Evolutionary conservation across 345 rosid genomes (phyloP).

Genomic region (Pistacia integerrima): DNA sequence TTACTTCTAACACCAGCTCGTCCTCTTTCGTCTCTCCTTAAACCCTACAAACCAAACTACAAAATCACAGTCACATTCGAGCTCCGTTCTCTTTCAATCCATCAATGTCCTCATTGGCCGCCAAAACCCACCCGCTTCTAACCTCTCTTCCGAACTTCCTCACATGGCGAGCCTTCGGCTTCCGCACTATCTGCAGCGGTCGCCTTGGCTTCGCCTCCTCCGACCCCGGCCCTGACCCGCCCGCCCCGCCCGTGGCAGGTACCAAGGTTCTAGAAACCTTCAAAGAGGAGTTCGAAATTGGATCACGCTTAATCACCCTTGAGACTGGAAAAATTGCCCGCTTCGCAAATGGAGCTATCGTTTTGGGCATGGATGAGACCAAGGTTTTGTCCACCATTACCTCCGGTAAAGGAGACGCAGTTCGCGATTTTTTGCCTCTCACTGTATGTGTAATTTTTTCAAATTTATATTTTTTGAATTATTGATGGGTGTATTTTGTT

Average conservation of each 20-base stretch:
- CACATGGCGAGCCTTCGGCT: conserved; percentile 57
- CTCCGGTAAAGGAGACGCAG: conserved; percentile 61
- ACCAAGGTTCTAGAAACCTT: conserved; percentile 70
- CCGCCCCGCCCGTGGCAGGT: conserved; percentile 41
- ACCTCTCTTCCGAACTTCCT: conserved; percentile 47
- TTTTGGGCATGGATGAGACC: conserved; percentile 74
- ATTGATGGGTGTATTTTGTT: not conserved
- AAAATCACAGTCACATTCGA: not conserved
- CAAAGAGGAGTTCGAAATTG: conserved; percentile 83
- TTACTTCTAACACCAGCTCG: no score
- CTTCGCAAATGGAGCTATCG: conserved; percentile 86
- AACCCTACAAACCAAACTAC: conserved; percentile 33
- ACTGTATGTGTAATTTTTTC: conserved; percentile 49
- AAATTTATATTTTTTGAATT: not conserved
- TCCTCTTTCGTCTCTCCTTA: not conserved
- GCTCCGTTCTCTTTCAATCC: conserved; percentile 17
- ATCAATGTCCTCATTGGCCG: conserved; percentile 56
- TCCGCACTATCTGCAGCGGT: conserved; percentile 62
- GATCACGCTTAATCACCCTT: conserved; percentile 66
- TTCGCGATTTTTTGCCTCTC: conserved; percentile 80
- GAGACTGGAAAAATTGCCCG: conserved; percentile 92
- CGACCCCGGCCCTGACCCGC: conserved; percentile 35
- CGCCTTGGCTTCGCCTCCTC: conserved; percentile 58
- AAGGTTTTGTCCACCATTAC: conserved; percentile 82
- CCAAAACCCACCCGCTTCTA: conserved; percentile 40